Evolutionary conservation across 1,139 yeast species (phyloP), one percentile per base, ranked within the genome.

Genomic region (Magnusiomyces suaveolens): DNA sequence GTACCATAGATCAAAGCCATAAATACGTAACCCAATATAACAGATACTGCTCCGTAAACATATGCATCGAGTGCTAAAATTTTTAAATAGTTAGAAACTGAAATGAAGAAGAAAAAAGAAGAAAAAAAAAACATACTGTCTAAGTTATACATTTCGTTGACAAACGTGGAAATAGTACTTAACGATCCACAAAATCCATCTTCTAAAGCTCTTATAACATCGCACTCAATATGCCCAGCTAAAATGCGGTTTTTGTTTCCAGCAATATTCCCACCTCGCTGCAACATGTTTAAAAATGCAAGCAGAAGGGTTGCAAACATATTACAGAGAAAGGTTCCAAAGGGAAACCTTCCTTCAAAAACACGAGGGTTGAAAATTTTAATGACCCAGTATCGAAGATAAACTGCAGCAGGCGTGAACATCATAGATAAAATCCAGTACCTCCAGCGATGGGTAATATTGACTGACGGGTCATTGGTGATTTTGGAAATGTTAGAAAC

Each of bases 141-240:
- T 12, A 83, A 62, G 0, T 71, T 72, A 60, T 73, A 73, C 46
- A 87, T 66, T 65, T 89, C 96, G 36, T 78, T 80, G 2, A 85
- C 76, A 62, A 88, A 84, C 0, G 96, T 84, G 55, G 89, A 82
- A 41, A 87, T 79, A 0, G 96, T 89, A 41, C 92, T 82, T 50
- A 87, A 68, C 2, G 82, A 76, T 0, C 95, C 96, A 65, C 94
- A 84, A 59, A 82, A 84, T 0, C 96, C 96, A 60, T 79, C 78
- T 14, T 72, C 75, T 1, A 87, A 67, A 0, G 87, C 95, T 10
- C 62, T 63, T 0, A 85, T 62, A 1, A 84, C 79, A 43, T 78
- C 79, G 59, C 86, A 78, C 1, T 76, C 69, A 1, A 76, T 61
- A 0, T 62, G 47, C 39, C 66, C 63, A 0, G 68, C 57, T 1